phyloP scores from a whole-genome alignment of 2,329 filamentous ascomycete species.

The Colletotrichum navitas region DNA sequence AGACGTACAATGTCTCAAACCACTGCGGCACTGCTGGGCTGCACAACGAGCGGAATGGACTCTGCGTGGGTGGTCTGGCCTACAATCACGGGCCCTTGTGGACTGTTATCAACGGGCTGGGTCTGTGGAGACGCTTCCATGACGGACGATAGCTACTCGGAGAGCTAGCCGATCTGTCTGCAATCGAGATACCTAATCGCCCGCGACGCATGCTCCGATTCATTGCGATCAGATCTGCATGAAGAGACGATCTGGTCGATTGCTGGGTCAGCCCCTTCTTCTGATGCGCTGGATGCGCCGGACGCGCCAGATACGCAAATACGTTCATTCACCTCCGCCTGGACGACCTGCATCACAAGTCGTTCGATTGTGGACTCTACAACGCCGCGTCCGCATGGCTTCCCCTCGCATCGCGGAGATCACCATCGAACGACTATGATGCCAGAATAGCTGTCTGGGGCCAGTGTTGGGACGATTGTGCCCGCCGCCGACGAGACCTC shows the following conservation, averaged over 20 bases:
- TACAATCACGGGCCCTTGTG: slow-evolving; percentile 1
- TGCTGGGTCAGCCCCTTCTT: background rate
- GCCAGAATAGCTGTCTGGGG: background rate
- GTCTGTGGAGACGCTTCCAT: background rate
- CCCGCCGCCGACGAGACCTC: background rate
- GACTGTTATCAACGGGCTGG: background rate
- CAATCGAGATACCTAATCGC: slow-evolving; percentile 5
- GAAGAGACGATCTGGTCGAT: slow-evolving; percentile 18
- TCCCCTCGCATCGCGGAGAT: background rate
- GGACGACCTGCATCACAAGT: background rate
- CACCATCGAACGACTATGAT: background rate
- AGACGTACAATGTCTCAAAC: background rate
- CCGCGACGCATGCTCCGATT: slow-evolving; percentile 8
- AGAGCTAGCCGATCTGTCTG: slow-evolving; percentile 16
- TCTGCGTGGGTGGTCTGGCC: background rate
- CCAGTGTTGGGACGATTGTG: too few species aligned
- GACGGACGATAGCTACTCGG: background rate
- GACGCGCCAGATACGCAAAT: background rate
- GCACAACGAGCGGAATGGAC: background rate
- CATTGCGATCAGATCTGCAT: slow-evolving; percentile 20
- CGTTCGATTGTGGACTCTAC: background rate
- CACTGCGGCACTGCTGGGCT: too few species aligned
- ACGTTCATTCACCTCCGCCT: background rate
- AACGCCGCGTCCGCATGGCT: background rate
- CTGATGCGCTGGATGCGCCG: background rate